Percentiles rank a stretch among this genome's conserved stretches.
phyloP scores from a whole-genome alignment of 129 eudicot genomes.

The Solidago caesia region DNA sequence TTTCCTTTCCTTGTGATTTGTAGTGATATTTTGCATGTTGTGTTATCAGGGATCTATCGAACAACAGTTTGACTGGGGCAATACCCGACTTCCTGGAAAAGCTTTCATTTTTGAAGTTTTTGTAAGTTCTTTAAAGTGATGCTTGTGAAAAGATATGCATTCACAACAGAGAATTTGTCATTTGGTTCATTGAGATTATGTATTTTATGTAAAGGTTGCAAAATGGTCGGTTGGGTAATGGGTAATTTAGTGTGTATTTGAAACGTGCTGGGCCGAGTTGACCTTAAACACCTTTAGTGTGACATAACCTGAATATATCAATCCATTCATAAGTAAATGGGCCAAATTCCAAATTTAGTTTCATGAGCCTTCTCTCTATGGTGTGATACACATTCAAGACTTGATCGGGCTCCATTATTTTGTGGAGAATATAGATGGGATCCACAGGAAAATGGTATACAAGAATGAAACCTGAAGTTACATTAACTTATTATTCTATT shows the following conservation, averaged over 20 bases:
- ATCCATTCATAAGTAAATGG: background rate
- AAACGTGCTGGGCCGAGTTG: too few relatives aligned
- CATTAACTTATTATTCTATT: background rate
- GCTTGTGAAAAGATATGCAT: background rate
- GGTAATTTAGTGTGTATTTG: background rate
- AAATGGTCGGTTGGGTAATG: background rate
- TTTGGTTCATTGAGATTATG: background rate
- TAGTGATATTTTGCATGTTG: conserved; percentile 5
- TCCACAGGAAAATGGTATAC: background rate
- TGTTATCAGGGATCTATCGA: conserved; percentile 36
- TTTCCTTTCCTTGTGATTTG: conserved; percentile 1
- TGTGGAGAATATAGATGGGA: background rate
- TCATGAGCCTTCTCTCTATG: background rate
- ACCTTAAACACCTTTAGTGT: too few relatives aligned
- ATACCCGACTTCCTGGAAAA: conserved; percentile 37
- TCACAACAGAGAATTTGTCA: background rate
- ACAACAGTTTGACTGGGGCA: conserved; percentile 37
- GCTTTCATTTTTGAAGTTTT: conserved; percentile 21
- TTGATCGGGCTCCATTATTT: background rate
- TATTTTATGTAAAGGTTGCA: background rate
- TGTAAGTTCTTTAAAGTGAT: conserved; percentile 25
- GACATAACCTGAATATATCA: too few relatives aligned
- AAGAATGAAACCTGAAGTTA: background rate
- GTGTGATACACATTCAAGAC: background rate
- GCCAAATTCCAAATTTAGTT: too few relatives aligned